Base-by-base conservation (phyloP, 2,329 filamentous ascomycete species). In the Pestalotiopsis sp. region DNA sequence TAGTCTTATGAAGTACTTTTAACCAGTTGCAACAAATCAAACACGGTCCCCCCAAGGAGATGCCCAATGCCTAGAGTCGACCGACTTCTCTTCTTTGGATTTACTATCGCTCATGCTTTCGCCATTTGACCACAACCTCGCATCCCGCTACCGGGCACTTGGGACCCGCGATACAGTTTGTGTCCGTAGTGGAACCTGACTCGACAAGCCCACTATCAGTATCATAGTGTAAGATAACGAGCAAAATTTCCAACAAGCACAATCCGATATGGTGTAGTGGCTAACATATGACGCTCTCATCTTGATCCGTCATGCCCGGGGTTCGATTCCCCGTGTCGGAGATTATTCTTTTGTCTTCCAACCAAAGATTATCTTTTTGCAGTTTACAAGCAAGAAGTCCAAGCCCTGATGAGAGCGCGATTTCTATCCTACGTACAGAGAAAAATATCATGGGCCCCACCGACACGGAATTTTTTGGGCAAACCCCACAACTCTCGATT, bases 281-380 rank as follows among this genome's bases (percentile, higher is more conserved):
- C 72, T 73, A 78, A 78, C 77, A 78, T 78, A 75, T 77, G 74
- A 76, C 76, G 77, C 77, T 78, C 77, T 79, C 77, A 77, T 67
- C 41, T 62, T 45, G 56, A 63, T 63, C 73, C 73, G 73, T 73
- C 70, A 72, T 73, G 74, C 74, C 70, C 73, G 73, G 73, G 74
- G 74, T 75, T 75, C 73, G 73, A 75, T 74, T 75, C 74, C 74
- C 73, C 73, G 74, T 70, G 71, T 74, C 73, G 73, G 73, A 75
- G 72, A 20, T 25, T 5, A 20, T 62, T 62, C 27, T 36, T 62
- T 62, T 62, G 27, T 23, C 17, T 7, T 52, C 23, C 3, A 7
- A 3, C 0, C 4, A 9, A 17, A 14, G 2, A 17, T 45, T 23
- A 2, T 23, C n/a, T 36, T 62, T 23, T 36, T 62, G 27, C 27